Evolutionary conservation across 306 rosid species (phyloP), one percentile per base, ranked within the genome.

Genomic region (Gastrolobium villosum): DNA sequence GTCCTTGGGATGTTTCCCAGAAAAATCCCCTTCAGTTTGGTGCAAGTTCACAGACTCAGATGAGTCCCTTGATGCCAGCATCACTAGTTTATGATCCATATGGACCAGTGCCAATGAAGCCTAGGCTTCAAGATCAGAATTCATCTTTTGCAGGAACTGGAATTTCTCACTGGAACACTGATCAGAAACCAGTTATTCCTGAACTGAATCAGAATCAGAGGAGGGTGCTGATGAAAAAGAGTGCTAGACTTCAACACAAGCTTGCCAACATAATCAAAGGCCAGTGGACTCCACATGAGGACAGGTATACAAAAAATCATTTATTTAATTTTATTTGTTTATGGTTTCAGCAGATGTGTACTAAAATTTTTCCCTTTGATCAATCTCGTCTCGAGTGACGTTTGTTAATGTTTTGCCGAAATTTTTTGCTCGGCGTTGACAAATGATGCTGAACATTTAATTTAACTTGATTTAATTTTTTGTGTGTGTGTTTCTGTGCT

Each of bases 281-380:
- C 32, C 96, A 86, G 15, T 94, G 98, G 98, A 82, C 84, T 20
- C 68, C 76, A 2, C 78, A 81, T 3, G 97, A 94, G 71, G 96
- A 94, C 78, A 85, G 83, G 98, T 86, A 66, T 44, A 31, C 8
- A 5, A 41, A 10, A 34, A n/a, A n/a, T n/a, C n/a, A n/a, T n/a
- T n/a, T n/a, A 8, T 34, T 32, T 11, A 41, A 7, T 14, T 52
- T 6, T 10, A 49, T 55, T 9, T 57, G 3, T 15, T 32, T 65
- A 2, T 20, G 13, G 31, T 15, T 79, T 57, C 36, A 10, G 48
- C 49, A 44, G 14, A 10, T 36, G 28, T 15, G 3, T 14, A n/a
- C 3, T 46, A 8, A 49, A 54, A 68, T 4, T 11, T 46, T 30
- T 5, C 26, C 11, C 20, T 8, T 52, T 46, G 8, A 10, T 65